Base-by-base conservation (phyloP, 2,329 filamentous ascomycete genomes). In the Penicillium sp. region DNA sequence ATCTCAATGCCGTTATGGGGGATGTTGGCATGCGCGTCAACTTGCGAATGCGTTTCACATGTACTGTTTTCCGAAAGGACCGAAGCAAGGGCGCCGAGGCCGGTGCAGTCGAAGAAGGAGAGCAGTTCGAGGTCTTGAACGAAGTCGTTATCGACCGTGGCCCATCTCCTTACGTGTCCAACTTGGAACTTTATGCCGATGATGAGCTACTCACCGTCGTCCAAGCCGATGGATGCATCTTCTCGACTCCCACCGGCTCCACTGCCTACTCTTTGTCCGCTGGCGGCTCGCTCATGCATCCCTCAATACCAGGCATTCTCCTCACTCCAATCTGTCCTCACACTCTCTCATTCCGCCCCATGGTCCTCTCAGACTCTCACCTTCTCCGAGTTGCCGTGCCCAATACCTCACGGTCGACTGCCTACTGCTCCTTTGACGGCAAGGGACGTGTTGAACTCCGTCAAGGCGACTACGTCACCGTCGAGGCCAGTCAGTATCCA, bases 121-220 rank as follows among this genome's bases (percentile, higher is more conserved):
- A 97, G 75, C 92, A 96, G 65, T 97, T 96, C 58, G 94, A 99
- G 75, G 92, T 99, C 18, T 84, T 99, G 58, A 99, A 99, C 74
- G 94, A 99, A 76, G 85, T 99, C 46, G 92, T 99, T 71, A 97
- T 99, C 64, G 94, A 99, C 75, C 89, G 94, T 54, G 94, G 94
- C 57, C 94, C 94, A 65, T 95, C 90, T 14, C 92, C 92, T 18
- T 99, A 97, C 69, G 92, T 99, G 53, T 97, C 92, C 39, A 95
- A 96, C 74, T 81, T 99, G 35, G 94, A 99, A 75, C 80, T 99
- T 10, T 97, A 95, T 70, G 94, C 92, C 57, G 94, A 99, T 68
- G 89, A 95, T 67, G 90, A 95, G 71, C 86, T 96, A 39, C 81
- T 99, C 62, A 99, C 94, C 14, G 90, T 96, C 46, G 89, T 99